Percentiles rank a stretch among this genome's conserved stretches.
Evolutionary conservation across 2,329 filamentous ascomycete genomes (phyloP).

Genomic region (Diaporthe sp.): DNA sequence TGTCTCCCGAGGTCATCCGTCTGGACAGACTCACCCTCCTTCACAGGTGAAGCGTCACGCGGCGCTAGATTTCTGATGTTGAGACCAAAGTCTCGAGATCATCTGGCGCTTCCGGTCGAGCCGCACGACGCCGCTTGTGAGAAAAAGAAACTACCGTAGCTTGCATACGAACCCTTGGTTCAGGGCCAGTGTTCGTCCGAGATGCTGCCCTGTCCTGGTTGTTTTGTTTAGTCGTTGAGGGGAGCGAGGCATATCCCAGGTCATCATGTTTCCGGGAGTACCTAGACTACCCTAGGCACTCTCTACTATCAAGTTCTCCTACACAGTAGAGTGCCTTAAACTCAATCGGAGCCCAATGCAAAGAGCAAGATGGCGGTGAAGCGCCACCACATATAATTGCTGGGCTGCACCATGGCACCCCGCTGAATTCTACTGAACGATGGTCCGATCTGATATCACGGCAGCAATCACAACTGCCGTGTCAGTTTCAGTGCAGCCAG

Average conservation of each 20-base stretch:
- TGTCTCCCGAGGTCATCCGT: slow-evolving; percentile 7
- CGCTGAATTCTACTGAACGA: not conserved
- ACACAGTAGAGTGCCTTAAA: not conserved
- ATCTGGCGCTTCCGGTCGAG: slow-evolving; percentile 17
- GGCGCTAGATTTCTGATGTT: not conserved
- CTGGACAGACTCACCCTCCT: slow-evolving; percentile 10
- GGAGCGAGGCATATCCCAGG: slow-evolving; percentile 11
- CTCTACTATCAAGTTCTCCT: not conserved
- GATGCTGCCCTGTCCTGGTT: slow-evolving; percentile 13
- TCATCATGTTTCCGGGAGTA: not conserved
- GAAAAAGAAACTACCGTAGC: not conserved
- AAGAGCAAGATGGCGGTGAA: slow-evolving; percentile 27
- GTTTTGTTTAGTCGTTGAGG: not conserved
- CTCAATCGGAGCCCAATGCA: slow-evolving; percentile 20
- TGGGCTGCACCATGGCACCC: not conserved
- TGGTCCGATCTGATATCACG: not conserved
- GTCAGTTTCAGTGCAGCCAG: not conserved
- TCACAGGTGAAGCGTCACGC: slow-evolving; percentile 9
- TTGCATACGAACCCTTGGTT: not conserved
- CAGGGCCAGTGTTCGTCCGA: not conserved
- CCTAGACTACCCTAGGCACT: not conserved
- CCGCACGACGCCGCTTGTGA: not conserved
- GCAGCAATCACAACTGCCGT: not conserved
- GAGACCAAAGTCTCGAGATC: not conserved
- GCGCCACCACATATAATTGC: slow-evolving; percentile 9